Base-by-base conservation (phyloP, 148 eudicot genomes). In the Silene uniflora region DNA sequence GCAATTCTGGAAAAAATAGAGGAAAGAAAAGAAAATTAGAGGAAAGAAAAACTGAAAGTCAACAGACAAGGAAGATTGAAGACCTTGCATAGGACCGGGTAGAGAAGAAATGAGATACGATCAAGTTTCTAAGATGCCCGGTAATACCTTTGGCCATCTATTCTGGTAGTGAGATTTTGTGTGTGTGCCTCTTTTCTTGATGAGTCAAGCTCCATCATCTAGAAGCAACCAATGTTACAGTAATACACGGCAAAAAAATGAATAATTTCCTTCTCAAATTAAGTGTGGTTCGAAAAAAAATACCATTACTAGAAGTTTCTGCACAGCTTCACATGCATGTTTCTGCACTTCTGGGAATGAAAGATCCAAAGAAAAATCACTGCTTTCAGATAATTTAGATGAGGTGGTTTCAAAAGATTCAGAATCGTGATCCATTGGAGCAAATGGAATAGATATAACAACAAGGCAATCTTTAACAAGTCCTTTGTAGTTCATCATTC, bases 201-300 rank as follows among this genome's bases (percentile, higher is more conserved):
- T 62, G 87, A 66, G 83, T 95, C 99, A 61, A 95, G 85, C 77
- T 92, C 90, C 82, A 81, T 85, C 75, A 91, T 85, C 99, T 92
- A 81, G 65, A 76, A 46, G 60, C 68, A 64, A 59, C 74, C 84
- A 65, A 22, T 42, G 56, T 69, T 22, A 75, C 22, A n/a, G 65
- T 62, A n/a, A 69, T 54, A 46, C 49, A 72, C 18, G n/a, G 42
- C 69, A 56, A 32, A 67, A 42, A 18, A 14, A 44, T 7, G 44
- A 52, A 18, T 16, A 10, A 16, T 52, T 39, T 69, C 79, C 25
- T 44, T 17, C 54, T 27, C 7, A 76, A 72, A 74, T 69, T 69
- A 77, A 32, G 0, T 27, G 13, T 16, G 70, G 73, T 70, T 12
- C 29, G 62, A 74, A 42, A 71, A 64, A 74, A 47, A 71, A 77